Percentiles rank a stretch among this genome's conserved stretches.
Evolutionary conservation across 2,329 filamentous ascomycete genomes (phyloP).

Genomic region (Trichoderma asperellum): DNA sequence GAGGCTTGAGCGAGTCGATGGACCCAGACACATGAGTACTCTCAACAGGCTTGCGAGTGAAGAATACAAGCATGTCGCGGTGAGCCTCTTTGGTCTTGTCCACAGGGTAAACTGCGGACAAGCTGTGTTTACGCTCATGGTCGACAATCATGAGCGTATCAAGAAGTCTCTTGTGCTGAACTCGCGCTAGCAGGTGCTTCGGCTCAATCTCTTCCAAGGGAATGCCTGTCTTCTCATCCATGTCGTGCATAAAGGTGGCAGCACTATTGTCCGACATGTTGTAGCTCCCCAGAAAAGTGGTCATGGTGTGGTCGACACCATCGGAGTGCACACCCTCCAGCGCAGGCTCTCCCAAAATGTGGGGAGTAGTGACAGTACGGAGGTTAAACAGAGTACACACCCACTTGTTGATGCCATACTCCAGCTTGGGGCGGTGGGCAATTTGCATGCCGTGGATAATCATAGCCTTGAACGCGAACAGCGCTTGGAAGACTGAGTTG

Average conservation of each 20-base stretch:
- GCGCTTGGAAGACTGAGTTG: constrained; percentile 40
- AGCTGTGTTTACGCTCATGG: constrained; percentile 38
- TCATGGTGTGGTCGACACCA: constrained; percentile 42
- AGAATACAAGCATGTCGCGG: constrained; percentile 40
- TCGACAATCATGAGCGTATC: constrained; percentile 39
- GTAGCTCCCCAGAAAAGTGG: constrained; percentile 36
- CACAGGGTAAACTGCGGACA: constrained; percentile 35
- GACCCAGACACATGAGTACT: constrained; percentile 34
- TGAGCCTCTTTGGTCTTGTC: constrained; percentile 35
- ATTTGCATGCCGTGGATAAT: constrained; percentile 36
- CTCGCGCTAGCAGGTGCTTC: constrained; percentile 33
- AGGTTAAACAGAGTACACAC: constrained; percentile 39
- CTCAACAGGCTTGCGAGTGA: constrained; percentile 37
- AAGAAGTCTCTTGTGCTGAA: constrained; percentile 36
- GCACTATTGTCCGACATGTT: constrained; percentile 39
- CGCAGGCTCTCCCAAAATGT: constrained; percentile 39
- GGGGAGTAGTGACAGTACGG: constrained; percentile 38
- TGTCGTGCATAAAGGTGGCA: constrained; percentile 39
- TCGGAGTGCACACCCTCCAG: constrained; percentile 42
- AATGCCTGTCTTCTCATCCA: constrained; percentile 36
- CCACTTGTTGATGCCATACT: constrained; percentile 37
- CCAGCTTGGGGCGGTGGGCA: constrained; percentile 34
- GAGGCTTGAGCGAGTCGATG: constrained; percentile 36
- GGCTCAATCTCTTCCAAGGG: constrained; percentile 33
- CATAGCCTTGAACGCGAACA: constrained; percentile 40